Evolutionary conservation across 495 filamentous ascomycete genomes (phyloP).

Genomic region (Talaromyces proteolyticus): DNA sequence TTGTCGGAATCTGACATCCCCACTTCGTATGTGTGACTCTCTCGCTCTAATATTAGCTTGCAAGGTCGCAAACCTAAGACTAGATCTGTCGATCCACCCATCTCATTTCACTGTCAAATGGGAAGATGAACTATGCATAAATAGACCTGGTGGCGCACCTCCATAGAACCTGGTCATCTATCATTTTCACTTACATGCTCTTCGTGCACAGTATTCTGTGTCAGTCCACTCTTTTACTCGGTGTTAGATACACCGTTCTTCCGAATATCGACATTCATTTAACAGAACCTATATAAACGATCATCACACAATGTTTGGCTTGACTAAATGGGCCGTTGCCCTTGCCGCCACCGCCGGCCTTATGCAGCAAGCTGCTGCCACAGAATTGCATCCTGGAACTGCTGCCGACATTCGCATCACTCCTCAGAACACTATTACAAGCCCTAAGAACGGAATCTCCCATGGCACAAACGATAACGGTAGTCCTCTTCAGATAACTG

Average conservation of each 20-base stretch:
- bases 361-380: background rate
- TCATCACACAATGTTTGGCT: background rate
- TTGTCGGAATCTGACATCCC: too few species aligned
- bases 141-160: background rate
- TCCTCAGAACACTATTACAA: background rate
- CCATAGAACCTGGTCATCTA: background rate
- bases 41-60: background rate
- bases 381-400: background rate
- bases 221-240: background rate
- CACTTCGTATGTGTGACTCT: background rate
- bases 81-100: background rate
- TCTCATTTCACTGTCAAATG: background rate
- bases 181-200: background rate
- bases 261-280: background rate
- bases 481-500: slow-evolving; percentile 7
- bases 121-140: background rate
- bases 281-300: background rate
- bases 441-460: background rate
- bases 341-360: background rate
- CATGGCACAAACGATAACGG: background rate
- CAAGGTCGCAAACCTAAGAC: background rate
- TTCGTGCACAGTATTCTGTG: background rate
- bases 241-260: background rate
- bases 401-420: slow-evolving; percentile 3
- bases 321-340: background rate